These are phyloP conservation scores for Bryoerythrophyllum caledonicum DNA, from an alignment of 225 moss, liverwort and hornwort species.

Conservation along the genomic window DNA sequence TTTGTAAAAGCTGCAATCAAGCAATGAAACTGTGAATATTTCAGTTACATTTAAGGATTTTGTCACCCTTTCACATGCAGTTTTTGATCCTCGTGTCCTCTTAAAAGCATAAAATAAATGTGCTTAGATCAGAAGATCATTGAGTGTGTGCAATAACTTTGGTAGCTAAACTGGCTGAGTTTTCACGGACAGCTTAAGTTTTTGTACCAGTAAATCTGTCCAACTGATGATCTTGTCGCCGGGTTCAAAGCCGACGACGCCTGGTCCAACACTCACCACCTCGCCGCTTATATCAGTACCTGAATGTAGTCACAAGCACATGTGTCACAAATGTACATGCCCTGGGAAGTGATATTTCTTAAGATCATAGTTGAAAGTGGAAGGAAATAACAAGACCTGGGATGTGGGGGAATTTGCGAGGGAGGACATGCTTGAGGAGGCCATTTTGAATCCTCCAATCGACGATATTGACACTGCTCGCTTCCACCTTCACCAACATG, in stretches of 20 bases:
- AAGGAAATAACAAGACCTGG: constrained; percentile 43
- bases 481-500: constrained; percentile 80
- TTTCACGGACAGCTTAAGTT: neutral
- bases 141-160: no score
- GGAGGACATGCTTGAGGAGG: constrained; percentile 48
- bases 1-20: no score
- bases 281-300: constrained; percentile 81
- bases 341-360: no score
- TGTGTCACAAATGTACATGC: no score
- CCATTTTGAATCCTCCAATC: constrained; percentile 80
- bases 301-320: constrained; percentile 15
- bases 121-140: neutral
- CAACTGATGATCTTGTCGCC: constrained; percentile 72
- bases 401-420: constrained; percentile 65
- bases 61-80: neutral
- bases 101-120: no score
- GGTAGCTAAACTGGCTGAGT: neutral
- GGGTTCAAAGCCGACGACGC: constrained; percentile 54
- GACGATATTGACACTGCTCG: constrained; percentile 63
- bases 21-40: no score
- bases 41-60: no score
- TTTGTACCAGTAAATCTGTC: constrained; percentile 54
- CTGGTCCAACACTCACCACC: constrained; percentile 66
- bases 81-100: no score
- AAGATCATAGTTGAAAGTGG: no score